Conservation (phyloP, 2,329 filamentous ascomycete species). For the Zymoseptoria ardabiliae region DNA sequence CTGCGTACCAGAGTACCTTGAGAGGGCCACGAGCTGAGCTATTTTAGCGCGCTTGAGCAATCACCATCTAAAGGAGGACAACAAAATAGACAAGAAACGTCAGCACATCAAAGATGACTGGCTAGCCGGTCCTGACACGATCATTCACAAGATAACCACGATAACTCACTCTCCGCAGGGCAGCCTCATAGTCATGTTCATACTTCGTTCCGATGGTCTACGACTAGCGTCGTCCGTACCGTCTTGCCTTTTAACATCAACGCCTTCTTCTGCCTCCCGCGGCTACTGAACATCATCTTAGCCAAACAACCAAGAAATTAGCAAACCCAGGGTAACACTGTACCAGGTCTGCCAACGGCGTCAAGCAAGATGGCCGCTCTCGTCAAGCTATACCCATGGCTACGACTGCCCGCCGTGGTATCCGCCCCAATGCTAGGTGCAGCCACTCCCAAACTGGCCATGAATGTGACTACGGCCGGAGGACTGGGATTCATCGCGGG, state of each 20-base stretch:
- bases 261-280: not conserved
- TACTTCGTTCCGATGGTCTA: not conserved
- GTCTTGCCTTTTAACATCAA: not conserved
- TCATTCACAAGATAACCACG: no score
- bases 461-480: slow-evolving; percentile 49
- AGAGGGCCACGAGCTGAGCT: no score
- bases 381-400: slow-evolving; percentile 47
- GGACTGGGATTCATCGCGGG: slow-evolving; percentile 39
- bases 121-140: not conserved
- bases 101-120: not conserved
- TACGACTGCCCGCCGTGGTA: slow-evolving; percentile 47
- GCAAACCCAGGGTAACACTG: not conserved
- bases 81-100: not conserved
- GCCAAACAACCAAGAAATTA: not conserved
- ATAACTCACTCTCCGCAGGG: not conserved
- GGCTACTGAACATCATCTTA: not conserved
- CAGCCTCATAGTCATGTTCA: not conserved
- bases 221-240: not conserved
- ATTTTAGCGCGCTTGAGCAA: not conserved
- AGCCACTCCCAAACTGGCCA: slow-evolving; percentile 46
- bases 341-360: not conserved
- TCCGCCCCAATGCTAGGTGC: slow-evolving; percentile 62
- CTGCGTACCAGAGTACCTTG: no score
- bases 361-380: not conserved
- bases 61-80: not conserved